Evolutionary conservation across 208 protist genomes (phyloP).

Genomic region (Acanthamoeba divionensis): DNA sequence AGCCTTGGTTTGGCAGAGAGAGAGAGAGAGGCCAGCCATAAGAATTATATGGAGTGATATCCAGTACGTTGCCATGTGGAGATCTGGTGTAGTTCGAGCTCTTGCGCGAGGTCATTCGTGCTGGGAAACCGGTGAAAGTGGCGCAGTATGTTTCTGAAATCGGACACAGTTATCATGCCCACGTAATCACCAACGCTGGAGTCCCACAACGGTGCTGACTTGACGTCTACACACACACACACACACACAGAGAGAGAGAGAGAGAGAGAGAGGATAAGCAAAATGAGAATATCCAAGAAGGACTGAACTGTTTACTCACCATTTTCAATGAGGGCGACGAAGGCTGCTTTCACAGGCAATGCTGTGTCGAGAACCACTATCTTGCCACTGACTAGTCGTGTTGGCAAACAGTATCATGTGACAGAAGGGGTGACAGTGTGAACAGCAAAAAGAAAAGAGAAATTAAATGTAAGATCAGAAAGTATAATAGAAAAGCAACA

Average conservation of each 20-base stretch:
- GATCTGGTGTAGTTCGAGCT: conserved; percentile 60
- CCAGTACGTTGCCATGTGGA: conserved; percentile 31
- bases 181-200: conserved; percentile 49
- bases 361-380: conserved; percentile 69
- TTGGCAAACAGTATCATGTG: no score
- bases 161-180: conserved; percentile 71
- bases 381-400: conserved; percentile 66
- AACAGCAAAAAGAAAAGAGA: no score
- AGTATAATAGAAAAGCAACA: no score
- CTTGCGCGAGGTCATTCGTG: conserved; percentile 57
- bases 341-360: conserved; percentile 62
- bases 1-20: background rate
- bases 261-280: background rate
- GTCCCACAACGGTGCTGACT: conserved; percentile 69
- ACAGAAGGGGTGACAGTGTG: no score
- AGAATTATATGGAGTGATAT: background rate
- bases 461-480: no score
- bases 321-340: conserved; percentile 68
- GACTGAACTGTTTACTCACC: background rate
- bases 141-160: conserved; percentile 70
- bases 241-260: background rate
- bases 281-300: background rate
- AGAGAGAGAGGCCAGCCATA: background rate
- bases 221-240: background rate
- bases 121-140: conserved; percentile 61